Percentiles rank a stretch among this genome's conserved stretches.
Conservation (phyloP, 192 early-diverging fungal genomes). For the Gryganskiella cystojenkinii region DNA sequence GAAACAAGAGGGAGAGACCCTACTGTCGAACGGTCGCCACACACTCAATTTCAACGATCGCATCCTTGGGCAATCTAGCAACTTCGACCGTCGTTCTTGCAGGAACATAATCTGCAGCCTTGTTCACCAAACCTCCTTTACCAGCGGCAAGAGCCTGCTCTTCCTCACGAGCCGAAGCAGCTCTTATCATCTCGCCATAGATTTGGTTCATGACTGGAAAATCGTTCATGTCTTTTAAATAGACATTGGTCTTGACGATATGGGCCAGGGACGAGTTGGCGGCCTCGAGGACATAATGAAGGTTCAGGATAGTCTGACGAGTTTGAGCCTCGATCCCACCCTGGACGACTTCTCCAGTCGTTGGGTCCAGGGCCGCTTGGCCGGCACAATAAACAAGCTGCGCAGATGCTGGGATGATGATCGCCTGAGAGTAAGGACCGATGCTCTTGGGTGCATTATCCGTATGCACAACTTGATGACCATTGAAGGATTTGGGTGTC, state of each 20-base stretch:
- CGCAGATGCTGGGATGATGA: not conserved
- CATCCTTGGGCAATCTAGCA: conserved; percentile 88
- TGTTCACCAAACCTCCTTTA: no score
- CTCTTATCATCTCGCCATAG: conserved; percentile 68
- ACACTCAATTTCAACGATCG: conserved; percentile 92
- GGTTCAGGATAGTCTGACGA: conserved; percentile 75
- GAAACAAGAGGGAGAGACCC: no score
- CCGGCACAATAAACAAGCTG: not conserved
- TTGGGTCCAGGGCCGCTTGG: not conserved
- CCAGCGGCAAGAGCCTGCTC: no score
- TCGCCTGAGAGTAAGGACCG: not conserved
- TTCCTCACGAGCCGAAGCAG: not conserved
- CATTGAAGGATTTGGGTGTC: no score
- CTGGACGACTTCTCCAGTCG: not conserved
- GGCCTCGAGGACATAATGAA: conserved; percentile 79
- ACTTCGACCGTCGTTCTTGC: conserved; percentile 87
- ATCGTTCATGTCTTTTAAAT: conserved; percentile 89
- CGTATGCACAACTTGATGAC: no score
- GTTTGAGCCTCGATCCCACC: not conserved
- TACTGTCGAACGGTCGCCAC: conserved; percentile 61
- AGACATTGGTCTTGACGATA: conserved; percentile 95
- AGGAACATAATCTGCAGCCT: conserved; percentile 47
- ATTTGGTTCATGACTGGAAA: conserved; percentile 89
- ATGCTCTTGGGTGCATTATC: not conserved
- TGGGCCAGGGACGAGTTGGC: conserved; percentile 78